A percentile compares a stretch with the other conserved stretches of the same genome.
Evolutionary conservation across 2,329 filamentous ascomycete species (phyloP).

Genomic region (Sarocladium kiliense): DNA sequence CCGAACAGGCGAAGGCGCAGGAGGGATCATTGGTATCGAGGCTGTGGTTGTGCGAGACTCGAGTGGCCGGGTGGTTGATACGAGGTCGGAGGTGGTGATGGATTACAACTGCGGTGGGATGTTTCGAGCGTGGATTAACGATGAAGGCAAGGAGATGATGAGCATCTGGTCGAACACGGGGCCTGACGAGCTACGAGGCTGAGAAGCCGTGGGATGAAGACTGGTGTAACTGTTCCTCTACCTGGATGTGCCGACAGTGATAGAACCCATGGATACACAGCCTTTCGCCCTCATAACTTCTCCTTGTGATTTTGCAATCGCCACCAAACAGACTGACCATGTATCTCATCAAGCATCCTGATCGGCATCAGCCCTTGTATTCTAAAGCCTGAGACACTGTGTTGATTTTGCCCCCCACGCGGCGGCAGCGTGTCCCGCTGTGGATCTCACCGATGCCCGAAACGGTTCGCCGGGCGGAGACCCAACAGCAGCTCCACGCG

Average conservation of each 20-base stretch:
- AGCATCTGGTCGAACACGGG: conserved; percentile 32
- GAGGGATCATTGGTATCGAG: conserved; percentile 82
- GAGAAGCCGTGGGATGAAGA: too few species aligned
- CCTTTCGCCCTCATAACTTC: neutral
- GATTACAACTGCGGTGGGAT: conserved; percentile 86
- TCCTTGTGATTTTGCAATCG: neutral
- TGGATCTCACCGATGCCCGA: neutral
- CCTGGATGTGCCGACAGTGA: too few species aligned
- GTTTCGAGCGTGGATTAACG: conserved; percentile 74
- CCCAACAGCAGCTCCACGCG: neutral
- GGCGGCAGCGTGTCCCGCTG: too few species aligned
- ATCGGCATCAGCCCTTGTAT: too few species aligned
- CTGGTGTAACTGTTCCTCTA: too few species aligned
- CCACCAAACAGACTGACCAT: too few species aligned
- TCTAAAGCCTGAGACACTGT: too few species aligned
- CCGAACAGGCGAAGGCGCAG: conserved; percentile 71
- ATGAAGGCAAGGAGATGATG: conserved; percentile 51
- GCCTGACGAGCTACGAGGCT: conserved; percentile 14
- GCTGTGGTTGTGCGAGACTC: conserved; percentile 41
- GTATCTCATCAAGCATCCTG: too few species aligned
- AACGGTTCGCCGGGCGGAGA: neutral
- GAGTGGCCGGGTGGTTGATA: conserved; percentile 35
- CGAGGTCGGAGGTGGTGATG: conserved; percentile 54
- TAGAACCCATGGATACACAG: too few species aligned
- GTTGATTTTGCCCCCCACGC: too few species aligned